phyloP scores from a whole-genome alignment of 192 early-diverging fungal genomes.

The Mortierella alpina region DNA sequence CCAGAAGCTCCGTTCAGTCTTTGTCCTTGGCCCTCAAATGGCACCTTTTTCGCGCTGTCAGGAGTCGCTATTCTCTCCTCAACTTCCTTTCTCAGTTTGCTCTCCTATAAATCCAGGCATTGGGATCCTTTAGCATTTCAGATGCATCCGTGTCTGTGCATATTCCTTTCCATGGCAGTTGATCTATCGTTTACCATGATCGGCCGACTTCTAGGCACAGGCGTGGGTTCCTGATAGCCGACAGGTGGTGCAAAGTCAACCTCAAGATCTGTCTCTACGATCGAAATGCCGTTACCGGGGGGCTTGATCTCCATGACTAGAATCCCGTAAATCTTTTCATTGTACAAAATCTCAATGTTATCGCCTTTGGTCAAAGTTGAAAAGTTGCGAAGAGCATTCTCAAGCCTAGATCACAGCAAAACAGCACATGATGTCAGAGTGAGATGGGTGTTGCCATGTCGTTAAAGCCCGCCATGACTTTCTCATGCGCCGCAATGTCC shows the following conservation, averaged over 20 bases:
- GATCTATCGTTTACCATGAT: conserved; percentile 34
- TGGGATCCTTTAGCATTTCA: background rate
- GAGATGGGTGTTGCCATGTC: background rate
- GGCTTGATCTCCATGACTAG: conserved; percentile 92
- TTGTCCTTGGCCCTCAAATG: conserved; percentile 57
- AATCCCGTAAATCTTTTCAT: conserved; percentile 87
- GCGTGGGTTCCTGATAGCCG: conserved; percentile 91
- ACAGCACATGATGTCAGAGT: background rate
- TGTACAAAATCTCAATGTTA: conserved; percentile 93
- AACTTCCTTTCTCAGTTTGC: conserved; percentile 53
- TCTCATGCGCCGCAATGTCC: background rate
- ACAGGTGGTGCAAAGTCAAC: conserved; percentile 97
- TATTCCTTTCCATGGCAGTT: background rate
- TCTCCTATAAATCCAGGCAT: conserved; percentile 34
- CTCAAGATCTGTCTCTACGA: conserved; percentile 97
- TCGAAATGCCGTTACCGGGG: conserved; percentile 81
- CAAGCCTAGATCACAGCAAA: conserved; percentile 65
- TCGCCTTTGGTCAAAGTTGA: conserved; percentile 93
- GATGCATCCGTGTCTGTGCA: background rate
- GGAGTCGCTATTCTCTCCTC: conserved; percentile 41
- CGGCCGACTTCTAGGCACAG: conserved; percentile 36
- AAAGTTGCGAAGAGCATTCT: conserved; percentile 92
- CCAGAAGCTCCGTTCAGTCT: conserved; percentile 35
- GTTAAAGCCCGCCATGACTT: background rate
- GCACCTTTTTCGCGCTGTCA: conserved; percentile 34